phyloP scores from a whole-genome alignment of 495 filamentous ascomycete species.

The Hypoxylon lenormandii region DNA sequence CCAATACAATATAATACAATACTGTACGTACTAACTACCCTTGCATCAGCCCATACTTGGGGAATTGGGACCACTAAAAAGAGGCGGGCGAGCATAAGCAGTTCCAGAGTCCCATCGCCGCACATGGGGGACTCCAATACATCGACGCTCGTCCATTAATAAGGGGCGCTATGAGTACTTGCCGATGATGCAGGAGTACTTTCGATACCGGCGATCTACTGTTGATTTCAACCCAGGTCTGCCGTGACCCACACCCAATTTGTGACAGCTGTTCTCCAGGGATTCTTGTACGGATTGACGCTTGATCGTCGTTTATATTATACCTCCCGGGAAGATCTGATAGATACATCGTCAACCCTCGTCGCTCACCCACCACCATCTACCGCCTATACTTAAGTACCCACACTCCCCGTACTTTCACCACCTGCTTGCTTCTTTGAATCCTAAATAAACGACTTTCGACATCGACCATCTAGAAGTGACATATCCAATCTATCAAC shows the following conservation, averaged over 20 bases:
- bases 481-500: neutral
- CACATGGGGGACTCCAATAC: slow-evolving; percentile 54
- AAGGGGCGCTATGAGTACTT: slow-evolving; percentile 61
- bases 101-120: slow-evolving; percentile 55
- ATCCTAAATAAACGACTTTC: slow-evolving; percentile 43
- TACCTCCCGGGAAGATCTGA: slow-evolving; percentile 64
- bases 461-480: slow-evolving; percentile 30
- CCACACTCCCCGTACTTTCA: slow-evolving; percentile 53
- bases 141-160: slow-evolving; percentile 58
- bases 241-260: slow-evolving; percentile 65
- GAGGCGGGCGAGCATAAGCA: slow-evolving; percentile 46
- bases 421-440: slow-evolving; percentile 38
- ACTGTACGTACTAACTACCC: slow-evolving; percentile 34
- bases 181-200: slow-evolving; percentile 56
- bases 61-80: slow-evolving; percentile 48
- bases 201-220: slow-evolving; percentile 62
- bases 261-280: slow-evolving; percentile 63
- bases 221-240: slow-evolving; percentile 61
- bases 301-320: slow-evolving; percentile 61
- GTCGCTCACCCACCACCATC: slow-evolving; percentile 55
- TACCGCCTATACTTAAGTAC: slow-evolving; percentile 64
- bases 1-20: slow-evolving; percentile 22
- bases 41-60: slow-evolving; percentile 48
- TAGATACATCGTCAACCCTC: slow-evolving; percentile 59
- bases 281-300: slow-evolving; percentile 62